A percentile compares a stretch with the other conserved stretches of the same genome.
phyloP scores from a whole-genome alignment of 2,329 filamentous ascomycete species.

The Lasiodiplodia gonubiensis region DNA sequence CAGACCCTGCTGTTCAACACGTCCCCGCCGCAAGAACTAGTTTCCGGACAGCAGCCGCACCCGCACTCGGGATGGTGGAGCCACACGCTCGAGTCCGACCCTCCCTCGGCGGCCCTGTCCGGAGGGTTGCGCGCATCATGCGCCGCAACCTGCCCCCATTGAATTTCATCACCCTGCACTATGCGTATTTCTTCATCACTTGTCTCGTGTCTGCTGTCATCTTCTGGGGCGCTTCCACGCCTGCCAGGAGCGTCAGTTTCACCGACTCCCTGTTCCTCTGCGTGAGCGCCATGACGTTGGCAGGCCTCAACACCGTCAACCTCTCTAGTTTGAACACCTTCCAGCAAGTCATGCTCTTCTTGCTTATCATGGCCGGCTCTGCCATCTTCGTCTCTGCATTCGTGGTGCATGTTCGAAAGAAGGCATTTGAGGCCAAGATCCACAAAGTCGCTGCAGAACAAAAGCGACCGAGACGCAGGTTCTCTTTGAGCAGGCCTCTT shows the following conservation, averaged over 20 bases:
- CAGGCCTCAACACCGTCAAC: constrained; percentile 72
- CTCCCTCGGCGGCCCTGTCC: constrained; percentile 31
- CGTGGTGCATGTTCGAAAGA: constrained; percentile 65
- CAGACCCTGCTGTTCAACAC: constrained; percentile 24
- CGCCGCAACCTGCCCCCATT: constrained; percentile 49
- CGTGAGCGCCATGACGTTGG: constrained; percentile 69
- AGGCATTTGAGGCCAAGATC: constrained; percentile 68
- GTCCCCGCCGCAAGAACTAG: constrained; percentile 14
- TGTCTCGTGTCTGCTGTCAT: constrained; percentile 63
- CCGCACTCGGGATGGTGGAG: constrained; percentile 30
- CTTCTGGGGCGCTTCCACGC: constrained; percentile 65
- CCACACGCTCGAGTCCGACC: constrained; percentile 29
- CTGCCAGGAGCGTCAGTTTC: constrained; percentile 61
- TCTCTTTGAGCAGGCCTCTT: constrained; percentile 24
- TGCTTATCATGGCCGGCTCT: constrained; percentile 70
- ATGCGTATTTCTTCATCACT: constrained; percentile 67
- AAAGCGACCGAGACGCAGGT: constrained; percentile 6
- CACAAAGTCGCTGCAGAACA: constrained; percentile 55
- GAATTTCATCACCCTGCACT: constrained; percentile 70
- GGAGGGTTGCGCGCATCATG: constrained; percentile 31
- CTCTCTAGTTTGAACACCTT: constrained; percentile 68
- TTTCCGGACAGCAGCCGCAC: constrained; percentile 26
- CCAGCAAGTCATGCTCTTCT: constrained; percentile 70
- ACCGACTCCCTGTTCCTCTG: constrained; percentile 70
- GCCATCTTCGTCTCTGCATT: constrained; percentile 70